Conservation (phyloP, 202 grass and related monocot genomes). For the Cymbopogon flexuosus region DNA sequence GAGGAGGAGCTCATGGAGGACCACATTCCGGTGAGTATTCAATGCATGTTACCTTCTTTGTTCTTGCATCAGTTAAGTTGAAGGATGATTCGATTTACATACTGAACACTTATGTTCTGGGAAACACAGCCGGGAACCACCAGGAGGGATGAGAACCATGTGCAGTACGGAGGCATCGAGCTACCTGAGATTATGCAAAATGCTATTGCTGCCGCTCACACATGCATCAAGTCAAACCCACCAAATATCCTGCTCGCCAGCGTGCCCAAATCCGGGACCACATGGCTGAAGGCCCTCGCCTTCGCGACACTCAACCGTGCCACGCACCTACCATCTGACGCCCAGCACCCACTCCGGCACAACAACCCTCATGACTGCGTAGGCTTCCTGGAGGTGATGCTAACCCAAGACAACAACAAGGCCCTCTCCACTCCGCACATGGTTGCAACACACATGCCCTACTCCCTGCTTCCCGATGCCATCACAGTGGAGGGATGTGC, state of each 20-base stretch:
- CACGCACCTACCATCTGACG: not conserved
- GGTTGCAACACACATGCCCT: not conserved
- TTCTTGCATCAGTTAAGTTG: too few species aligned
- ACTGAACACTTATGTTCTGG: too few species aligned
- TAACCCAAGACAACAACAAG: not conserved
- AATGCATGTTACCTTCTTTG: too few species aligned
- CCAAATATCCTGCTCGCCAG: not conserved
- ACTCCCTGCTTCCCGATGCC: not conserved
- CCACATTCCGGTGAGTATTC: too few species aligned
- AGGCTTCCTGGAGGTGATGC: not conserved
- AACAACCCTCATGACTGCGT: not conserved
- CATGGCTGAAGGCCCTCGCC: not conserved
- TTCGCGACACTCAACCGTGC: not conserved
- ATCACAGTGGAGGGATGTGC: not conserved
- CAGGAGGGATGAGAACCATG: too few species aligned
- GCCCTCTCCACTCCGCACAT: not conserved
- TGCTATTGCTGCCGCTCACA: too few species aligned
- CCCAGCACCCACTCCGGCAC: not conserved
- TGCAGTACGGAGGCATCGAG: too few species aligned
- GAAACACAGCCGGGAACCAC: too few species aligned
- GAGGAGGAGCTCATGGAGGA: too few species aligned
- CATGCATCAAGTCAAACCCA: too few species aligned
- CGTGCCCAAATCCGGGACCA: not conserved
- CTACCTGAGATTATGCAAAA: too few species aligned
- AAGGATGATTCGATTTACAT: too few species aligned